phyloP scores from a whole-genome alignment of 768 basidiomycete genomes.

The Pisolithus albus region DNA sequence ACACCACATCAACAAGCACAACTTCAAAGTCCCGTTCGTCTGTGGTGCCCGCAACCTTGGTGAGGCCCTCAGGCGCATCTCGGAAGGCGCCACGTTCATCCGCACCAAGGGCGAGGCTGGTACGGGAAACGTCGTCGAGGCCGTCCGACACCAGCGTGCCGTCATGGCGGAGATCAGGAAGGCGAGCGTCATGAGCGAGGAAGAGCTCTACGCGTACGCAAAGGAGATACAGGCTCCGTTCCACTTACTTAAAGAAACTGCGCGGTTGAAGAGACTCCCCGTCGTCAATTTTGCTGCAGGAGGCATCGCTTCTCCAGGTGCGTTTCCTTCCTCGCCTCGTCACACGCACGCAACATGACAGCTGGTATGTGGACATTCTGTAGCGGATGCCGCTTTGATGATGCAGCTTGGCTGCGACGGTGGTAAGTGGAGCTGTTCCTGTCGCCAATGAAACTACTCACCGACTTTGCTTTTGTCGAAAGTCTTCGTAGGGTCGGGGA shows the following conservation, averaged over 20 bases:
- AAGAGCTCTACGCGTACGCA: constrained; percentile 89
- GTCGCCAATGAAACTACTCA: background rate
- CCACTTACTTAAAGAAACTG: constrained; percentile 93
- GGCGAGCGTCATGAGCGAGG: constrained; percentile 85
- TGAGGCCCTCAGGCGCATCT: constrained; percentile 92
- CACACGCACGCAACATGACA: background rate
- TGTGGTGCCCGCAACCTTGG: constrained; percentile 94
- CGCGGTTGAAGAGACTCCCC: constrained; percentile 86
- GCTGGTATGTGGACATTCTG: constrained; percentile 1
- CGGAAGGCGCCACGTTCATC: constrained; percentile 97
- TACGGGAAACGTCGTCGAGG: constrained; percentile 87
- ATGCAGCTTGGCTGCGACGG: constrained; percentile 98
- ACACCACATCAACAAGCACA: constrained; percentile 95
- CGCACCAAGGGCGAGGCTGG: constrained; percentile 95
- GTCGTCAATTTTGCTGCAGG: constrained; percentile 98
- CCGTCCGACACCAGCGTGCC: constrained; percentile 85
- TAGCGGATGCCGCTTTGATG: constrained; percentile 95
- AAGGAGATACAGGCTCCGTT: constrained; percentile 92
- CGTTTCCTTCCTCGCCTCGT: constrained; percentile 12
- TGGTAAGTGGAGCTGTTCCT: constrained; percentile 43
- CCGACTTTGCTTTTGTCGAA: background rate
- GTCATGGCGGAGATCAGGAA: constrained; percentile 80
- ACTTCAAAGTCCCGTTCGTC: constrained; percentile 92
- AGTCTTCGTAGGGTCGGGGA: constrained; percentile 97
- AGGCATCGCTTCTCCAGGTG: constrained; percentile 87